Base-by-base conservation (phyloP, 78 protist species). In the Chrysochromulina parva region DNA sequence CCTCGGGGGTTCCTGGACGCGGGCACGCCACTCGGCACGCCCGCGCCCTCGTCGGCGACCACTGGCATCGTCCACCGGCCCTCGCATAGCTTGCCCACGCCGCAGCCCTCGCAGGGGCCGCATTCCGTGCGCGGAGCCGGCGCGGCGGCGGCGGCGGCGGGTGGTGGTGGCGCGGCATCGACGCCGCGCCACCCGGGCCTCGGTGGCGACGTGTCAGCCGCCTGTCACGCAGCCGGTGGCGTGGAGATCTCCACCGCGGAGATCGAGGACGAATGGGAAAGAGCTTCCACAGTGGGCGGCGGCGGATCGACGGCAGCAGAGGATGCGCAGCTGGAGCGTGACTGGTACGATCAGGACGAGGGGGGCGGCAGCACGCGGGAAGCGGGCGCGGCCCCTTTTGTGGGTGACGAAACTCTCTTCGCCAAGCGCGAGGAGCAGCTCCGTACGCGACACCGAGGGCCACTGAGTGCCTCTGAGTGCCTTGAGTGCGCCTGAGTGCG, bases 291-390 rank as follows among this genome's bases (percentile, higher is more conserved):
- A 38, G 38, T 38, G 38, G 38, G 38, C 38, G 28, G 69, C 69
- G 69, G 24, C 28, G 69, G 7, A 22, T 7, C 7, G 13, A 13
- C 62, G 62, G 62, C 62, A 13, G 62, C 55, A 54, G 84, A 38
- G 20, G 55, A 6, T 3, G 47, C 2, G 86, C 50, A 2, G 38
- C n/a, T 78, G 16, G 86, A 78, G 14, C 57, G 86, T 28, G 47
- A 54, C 50, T 78, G 86, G 86, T 78, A 78, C 62, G 86, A 78
- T 7, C 20, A 2, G 28, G 86, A 78, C 28, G 86, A 78, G 62
- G 62, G 62, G 22, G 86, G 86, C 28, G 14, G 38, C 38, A 38
- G 2, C 47, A 17, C 28, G 52, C 28, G 52, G 26, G 86, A 78
- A 28, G 2, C 28, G 24, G 9, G 28, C 65, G 28, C 1, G 65